Percentiles rank a stretch among this genome's conserved stretches.
Conservation (phyloP, 495 filamentous ascomycete species). For the Daldinia decipiens region DNA sequence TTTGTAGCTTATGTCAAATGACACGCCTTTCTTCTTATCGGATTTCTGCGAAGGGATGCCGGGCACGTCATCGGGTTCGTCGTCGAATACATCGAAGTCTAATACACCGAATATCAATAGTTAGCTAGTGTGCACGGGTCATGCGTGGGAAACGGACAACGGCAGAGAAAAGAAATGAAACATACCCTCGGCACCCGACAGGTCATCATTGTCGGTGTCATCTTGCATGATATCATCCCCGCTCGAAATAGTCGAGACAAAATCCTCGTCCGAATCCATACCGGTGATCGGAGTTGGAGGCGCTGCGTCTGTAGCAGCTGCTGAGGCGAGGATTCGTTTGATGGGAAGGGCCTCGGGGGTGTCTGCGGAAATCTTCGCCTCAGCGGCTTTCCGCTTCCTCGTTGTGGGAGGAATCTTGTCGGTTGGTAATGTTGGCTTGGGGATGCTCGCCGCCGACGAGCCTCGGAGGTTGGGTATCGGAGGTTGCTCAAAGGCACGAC, state of each 20-base stretch:
- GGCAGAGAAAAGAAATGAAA: constrained; percentile 22
- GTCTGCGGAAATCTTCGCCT: constrained; percentile 68
- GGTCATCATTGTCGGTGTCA: constrained; percentile 76
- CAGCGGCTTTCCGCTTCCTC: constrained; percentile 92
- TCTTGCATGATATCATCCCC: constrained; percentile 77
- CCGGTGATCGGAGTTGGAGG: constrained; percentile 73
- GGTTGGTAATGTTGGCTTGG: constrained; percentile 40
- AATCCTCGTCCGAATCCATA: constrained; percentile 98
- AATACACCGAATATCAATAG: constrained; percentile 17
- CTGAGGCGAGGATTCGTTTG: constrained; percentile 64
- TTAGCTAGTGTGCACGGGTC: not conserved
- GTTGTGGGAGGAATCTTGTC: constrained; percentile 71
- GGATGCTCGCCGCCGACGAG: constrained; percentile 43
- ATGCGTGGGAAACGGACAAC: not conserved
- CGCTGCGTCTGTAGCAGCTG: constrained; percentile 57
- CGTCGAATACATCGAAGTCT: constrained; percentile 74
- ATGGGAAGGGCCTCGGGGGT: constrained; percentile 54
- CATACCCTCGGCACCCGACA: constrained; percentile 81
- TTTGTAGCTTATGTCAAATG: constrained; percentile 86
- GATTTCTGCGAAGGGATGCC: constrained; percentile 83
- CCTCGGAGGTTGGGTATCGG: constrained; percentile 15
- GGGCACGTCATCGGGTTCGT: constrained; percentile 77
- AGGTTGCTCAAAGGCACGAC: constrained; percentile 8
- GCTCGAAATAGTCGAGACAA: constrained; percentile 86
- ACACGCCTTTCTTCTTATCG: constrained; percentile 71